Evolutionary conservation across 164 flowering plant genomes (phyloP).

Genomic region (Nymphaea thermarum): DNA sequence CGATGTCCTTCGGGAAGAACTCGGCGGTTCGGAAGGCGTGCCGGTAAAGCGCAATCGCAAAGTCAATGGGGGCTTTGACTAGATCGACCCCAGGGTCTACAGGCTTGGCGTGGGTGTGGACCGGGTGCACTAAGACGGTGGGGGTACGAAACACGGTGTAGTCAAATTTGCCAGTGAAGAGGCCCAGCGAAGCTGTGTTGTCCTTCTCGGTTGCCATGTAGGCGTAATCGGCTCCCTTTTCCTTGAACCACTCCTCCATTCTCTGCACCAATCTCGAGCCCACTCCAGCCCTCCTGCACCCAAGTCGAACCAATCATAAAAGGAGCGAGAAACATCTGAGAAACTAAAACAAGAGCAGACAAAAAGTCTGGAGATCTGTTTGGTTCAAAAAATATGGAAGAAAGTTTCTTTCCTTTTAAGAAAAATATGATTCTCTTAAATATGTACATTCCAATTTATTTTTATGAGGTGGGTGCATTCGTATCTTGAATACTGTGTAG

Average conservation of each 20-base stretch:
- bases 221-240: constrained; percentile 45
- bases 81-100: constrained; percentile 16
- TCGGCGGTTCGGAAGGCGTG: constrained; percentile 38
- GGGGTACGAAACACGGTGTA: constrained; percentile 51
- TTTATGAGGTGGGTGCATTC: background rate
- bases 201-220: constrained; percentile 68
- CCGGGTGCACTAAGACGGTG: constrained; percentile 54
- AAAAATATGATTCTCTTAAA: background rate
- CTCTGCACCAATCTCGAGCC: constrained; percentile 41
- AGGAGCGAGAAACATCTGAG: too few species aligned
- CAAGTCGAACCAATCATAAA: background rate
- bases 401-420: background rate
- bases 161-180: constrained; percentile 44
- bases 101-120: constrained; percentile 49
- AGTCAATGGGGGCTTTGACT: constrained; percentile 17
- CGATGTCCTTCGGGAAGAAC: constrained; percentile 61
- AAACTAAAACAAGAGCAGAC: too few species aligned
- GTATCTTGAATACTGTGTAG: background rate
- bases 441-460: background rate
- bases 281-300: constrained; percentile 43
- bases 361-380: too few species aligned
- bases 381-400: too few species aligned
- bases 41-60: constrained; percentile 33
- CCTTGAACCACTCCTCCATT: constrained; percentile 54
- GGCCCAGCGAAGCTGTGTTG: constrained; percentile 51